Evolutionary conservation across 2,329 filamentous ascomycete genomes (phyloP), one percentile per base, ranked within the genome.

Genomic region (Teratosphaeria pseudoeucalypti): DNA sequence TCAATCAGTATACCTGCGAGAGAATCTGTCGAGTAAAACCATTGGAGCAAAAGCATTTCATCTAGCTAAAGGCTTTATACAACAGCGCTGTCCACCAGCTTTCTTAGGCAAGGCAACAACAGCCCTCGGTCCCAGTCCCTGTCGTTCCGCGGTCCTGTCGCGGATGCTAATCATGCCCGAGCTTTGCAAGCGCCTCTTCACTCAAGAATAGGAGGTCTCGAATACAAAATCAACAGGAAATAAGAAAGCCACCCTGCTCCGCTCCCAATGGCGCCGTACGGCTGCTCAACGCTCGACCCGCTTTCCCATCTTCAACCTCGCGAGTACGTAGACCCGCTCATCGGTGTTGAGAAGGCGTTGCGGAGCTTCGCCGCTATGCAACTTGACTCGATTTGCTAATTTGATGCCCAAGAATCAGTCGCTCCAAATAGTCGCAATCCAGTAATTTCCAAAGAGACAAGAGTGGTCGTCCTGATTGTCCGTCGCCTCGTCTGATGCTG

Each of bases 241-340:
- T 49, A 49, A 49, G 43, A 49, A 49, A 49, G 43, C 16, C 43
- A 2, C 26, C 52, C 52, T 32, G 12, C 52, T 16, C 23, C 52
- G 7, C 26, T 34, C 52, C 34, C 39, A 16, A 58, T 54, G 27
- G 27, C 53, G 27, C 53, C 27, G 27, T 32, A 19, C 27, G 61
- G 59, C 62, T 65, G 67, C 68, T 70, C 68, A 60, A 70, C 67
- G 68, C 65, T 63, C 61, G 59, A 63, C 58, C 58, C 53, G 62
- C 58, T 56, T 62, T 63, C 63, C 64, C 66, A 69, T 60, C 68
- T 72, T 73, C 66, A 73, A 73, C 70, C 71, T 73, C 71, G 66
- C 68, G 64, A 49, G 32, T 47, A 58, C 37, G 57, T 55, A 56
- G 58, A 49, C 29, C 58, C 54, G 60, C 62, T 63, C 62, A 60